These are phyloP conservation scores for Boletus coccyginus DNA, from an alignment of 768 basidiomycete genomes.

Conservation along the genomic window DNA sequence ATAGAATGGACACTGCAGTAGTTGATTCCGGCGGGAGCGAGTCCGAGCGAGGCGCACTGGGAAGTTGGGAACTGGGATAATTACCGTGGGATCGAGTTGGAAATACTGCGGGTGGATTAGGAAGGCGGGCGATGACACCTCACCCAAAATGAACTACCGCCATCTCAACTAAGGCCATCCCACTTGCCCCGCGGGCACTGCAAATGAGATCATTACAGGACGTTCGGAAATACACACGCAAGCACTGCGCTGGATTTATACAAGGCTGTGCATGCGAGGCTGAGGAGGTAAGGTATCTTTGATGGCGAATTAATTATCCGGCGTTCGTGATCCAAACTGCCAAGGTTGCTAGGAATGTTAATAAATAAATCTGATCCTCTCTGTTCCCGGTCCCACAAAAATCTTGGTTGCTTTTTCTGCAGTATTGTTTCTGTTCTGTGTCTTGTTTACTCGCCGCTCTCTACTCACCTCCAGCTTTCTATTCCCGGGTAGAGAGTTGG, in stretches of 20 bases:
- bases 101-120: too few species aligned
- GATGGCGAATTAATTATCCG: constrained; percentile 9
- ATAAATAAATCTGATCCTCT: constrained; percentile 11
- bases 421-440: background rate
- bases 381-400: background rate
- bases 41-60: too few species aligned
- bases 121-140: too few species aligned
- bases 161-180: background rate
- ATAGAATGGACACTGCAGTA: too few species aligned
- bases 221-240: background rate
- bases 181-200: background rate
- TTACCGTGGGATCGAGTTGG: too few species aligned
- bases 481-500: background rate
- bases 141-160: too few species aligned
- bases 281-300: background rate
- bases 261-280: constrained; percentile 13
- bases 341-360: constrained; percentile 19
- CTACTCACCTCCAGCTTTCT: background rate
- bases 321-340: constrained; percentile 19
- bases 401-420: background rate
- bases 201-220: constrained; percentile 1
- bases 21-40: too few species aligned
- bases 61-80: too few species aligned
- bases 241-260: background rate
- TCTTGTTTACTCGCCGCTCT: background rate